Base-by-base conservation (phyloP, 75 land plant species). In the Ceratopteris richardii region DNA sequence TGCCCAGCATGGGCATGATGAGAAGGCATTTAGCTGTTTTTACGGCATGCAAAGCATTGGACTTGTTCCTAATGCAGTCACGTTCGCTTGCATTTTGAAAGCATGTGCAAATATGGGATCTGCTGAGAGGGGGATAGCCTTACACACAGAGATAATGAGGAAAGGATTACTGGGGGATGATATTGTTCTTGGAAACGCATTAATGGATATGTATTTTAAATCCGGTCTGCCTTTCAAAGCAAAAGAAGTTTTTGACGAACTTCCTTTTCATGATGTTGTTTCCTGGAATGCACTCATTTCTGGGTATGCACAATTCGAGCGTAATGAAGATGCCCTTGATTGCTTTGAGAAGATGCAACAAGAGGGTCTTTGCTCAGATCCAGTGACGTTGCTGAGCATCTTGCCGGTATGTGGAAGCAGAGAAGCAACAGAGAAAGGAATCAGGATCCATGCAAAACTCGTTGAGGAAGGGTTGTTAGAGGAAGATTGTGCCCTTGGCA, bases 221-320 rank as follows among this genome's bases (percentile, higher is more conserved):
- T 81, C 77, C 51, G 57, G 70, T 9, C 48, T 33, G 18, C 31
- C 61, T 18, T 29, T 40, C 0, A 77, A 77, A 54, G 81, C 66
- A 13, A 62, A 61, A 6, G 46, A 41, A 17, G 68, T 77, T 19
- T 77, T 81, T 60, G 70, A 77, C 29, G 56, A 31, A 22, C 54
- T 63, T 58, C 23, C 10, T 1, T 46, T 39, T 25, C 65, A 62
- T 44, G 68, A 59, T 63, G 66, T 56, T 24, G 72, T 71, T 23
- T 70, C 56, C 0, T 82, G 75, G 75, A 82, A 66, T 54, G 58
- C 82, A 28, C 60, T 82, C 72, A 51, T 82, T 1, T 28, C 63
- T 21, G 85, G 76, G 16, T 75, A 74, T 61, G 28, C 79, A 42
- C 42, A 60, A 1, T 60, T 68, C 66, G 76, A 75, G 17, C 39